A percentile compares a stretch with the other conserved stretches of the same genome.
These are phyloP conservation scores for Podaxis sp. DNA, from an alignment of 768 basidiomycete genomes.

Conservation along the genomic window DNA sequence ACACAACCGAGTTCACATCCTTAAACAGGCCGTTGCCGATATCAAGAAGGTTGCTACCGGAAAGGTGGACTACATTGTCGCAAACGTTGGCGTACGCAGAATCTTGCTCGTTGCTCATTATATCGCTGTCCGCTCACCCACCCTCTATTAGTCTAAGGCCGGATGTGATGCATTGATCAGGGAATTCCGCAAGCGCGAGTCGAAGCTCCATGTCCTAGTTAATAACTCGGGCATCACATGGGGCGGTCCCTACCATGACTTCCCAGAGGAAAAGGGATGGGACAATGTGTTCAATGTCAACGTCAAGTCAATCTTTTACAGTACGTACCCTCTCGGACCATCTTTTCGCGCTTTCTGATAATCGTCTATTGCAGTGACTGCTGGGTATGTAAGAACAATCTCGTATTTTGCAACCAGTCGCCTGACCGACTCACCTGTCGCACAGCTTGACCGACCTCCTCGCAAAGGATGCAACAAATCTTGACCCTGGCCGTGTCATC, in stretches of 20 bases:
- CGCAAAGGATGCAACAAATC: slow-evolving; percentile 58
- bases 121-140: neutral
- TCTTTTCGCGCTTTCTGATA: slow-evolving; percentile 8
- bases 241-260: slow-evolving; percentile 68
- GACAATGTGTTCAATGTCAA: slow-evolving; percentile 81
- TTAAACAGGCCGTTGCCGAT: slow-evolving; percentile 47
- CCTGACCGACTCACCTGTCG: neutral
- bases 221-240: slow-evolving; percentile 84
- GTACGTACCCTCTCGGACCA: slow-evolving; percentile 37
- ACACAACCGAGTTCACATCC: slow-evolving; percentile 1
- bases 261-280: slow-evolving; percentile 85
- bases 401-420: neutral
- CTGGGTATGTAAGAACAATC: slow-evolving; percentile 35
- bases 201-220: slow-evolving; percentile 77
- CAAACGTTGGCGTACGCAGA: slow-evolving; percentile 65
- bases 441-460: slow-evolving; percentile 58
- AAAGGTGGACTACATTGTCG: slow-evolving; percentile 70
- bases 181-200: slow-evolving; percentile 68
- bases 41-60: slow-evolving; percentile 63
- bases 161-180: slow-evolving; percentile 74
- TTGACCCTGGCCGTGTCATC: slow-evolving; percentile 74
- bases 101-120: neutral
- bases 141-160: slow-evolving; percentile 56
- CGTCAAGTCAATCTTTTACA: slow-evolving; percentile 83
- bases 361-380: slow-evolving; percentile 42